Evolutionary conservation across 108 stramenopile genomes (phyloP), one percentile per base, ranked within the genome.

Genomic region (Conticribra guillardii): DNA sequence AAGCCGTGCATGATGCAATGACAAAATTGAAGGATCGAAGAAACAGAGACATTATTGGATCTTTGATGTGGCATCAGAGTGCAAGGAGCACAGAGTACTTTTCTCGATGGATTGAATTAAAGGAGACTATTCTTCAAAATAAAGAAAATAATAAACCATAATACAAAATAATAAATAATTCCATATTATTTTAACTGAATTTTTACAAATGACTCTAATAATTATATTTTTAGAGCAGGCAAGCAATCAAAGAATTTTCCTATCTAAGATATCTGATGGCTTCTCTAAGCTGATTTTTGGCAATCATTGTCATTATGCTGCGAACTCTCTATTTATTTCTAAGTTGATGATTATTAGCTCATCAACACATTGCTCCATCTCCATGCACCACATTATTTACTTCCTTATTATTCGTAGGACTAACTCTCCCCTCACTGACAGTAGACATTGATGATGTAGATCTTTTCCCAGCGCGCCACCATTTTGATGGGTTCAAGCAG

Each of bases 71-170:
- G 88, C 81, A 87, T 28, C 78, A 89, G 14, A 69, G 64, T 19
- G 37, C 59, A 22, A 74, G 88, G 41, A 82, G 85, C 37, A 93
- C 92, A 9, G 82, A 93, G 64, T 93, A 85, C 57, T 90, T 93
- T 55, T 84, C 86, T 8, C 60, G 73, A 54, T 93, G 88, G 87
- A 85, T 93, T 23, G 88, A 93, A 66, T 51, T 70, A 17, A 90
- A 90, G 60, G 80, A 88, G 32, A 48, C 37, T 23, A 37, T 37
- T 41, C 19, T 24, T 4, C 8, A 56, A 29, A 23, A 30, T 14
- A 19, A 52, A 52, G n/a, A n/a, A n/a, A n/a, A n/a, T n/a, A n/a
- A n/a, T n/a, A n/a, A n/a, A n/a, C n/a, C n/a, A n/a, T n/a, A n/a
- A n/a, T n/a, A n/a, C n/a, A n/a, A n/a, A n/a, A n/a, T n/a, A n/a